Conservation (phyloP, 2,329 filamentous ascomycete species). For the Malbranchea zuffiana region DNA sequence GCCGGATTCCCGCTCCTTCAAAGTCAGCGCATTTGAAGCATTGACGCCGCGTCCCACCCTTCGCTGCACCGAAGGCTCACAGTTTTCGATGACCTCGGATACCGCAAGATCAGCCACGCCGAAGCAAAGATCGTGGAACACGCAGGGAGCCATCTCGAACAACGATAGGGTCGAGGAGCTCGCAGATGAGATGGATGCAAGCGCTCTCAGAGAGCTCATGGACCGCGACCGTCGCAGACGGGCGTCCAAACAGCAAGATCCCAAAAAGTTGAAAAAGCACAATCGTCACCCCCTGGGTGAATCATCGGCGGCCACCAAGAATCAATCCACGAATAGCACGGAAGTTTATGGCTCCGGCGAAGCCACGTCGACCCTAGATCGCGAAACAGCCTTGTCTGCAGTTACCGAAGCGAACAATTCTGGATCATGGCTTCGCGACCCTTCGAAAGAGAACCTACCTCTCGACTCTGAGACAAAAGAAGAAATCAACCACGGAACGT, state of each 20-base stretch:
- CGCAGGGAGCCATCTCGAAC: constrained; percentile 48
- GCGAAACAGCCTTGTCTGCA: too few species aligned
- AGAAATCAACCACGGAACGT: too few species aligned
- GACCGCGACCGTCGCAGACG: constrained; percentile 66
- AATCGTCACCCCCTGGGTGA: not conserved
- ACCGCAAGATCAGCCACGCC: constrained; percentile 39
- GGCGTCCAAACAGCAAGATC: constrained; percentile 30
- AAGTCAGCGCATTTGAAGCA: constrained; percentile 67
- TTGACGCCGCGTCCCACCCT: constrained; percentile 77
- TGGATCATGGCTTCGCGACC: constrained; percentile 25
- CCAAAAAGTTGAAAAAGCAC: constrained; percentile 28
- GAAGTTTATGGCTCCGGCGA: too few species aligned
- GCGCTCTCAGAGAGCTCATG: constrained; percentile 75
- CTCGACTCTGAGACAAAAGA: too few species aligned
- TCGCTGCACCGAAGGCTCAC: constrained; percentile 57
- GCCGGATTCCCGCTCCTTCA: constrained; percentile 61
- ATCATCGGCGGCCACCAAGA: not conserved
- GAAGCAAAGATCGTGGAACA: constrained; percentile 45
- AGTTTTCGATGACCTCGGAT: constrained; percentile 39
- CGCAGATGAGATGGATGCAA: constrained; percentile 75
- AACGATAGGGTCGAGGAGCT: constrained; percentile 56
- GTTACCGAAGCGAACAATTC: constrained; percentile 9
- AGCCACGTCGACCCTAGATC: too few species aligned
- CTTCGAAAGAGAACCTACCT: constrained; percentile 28
- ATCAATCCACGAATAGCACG: too few species aligned